These are phyloP conservation scores for Yamadazyma endophytica DNA, from an alignment of 805 yeast genomes.

Conservation along the genomic window DNA sequence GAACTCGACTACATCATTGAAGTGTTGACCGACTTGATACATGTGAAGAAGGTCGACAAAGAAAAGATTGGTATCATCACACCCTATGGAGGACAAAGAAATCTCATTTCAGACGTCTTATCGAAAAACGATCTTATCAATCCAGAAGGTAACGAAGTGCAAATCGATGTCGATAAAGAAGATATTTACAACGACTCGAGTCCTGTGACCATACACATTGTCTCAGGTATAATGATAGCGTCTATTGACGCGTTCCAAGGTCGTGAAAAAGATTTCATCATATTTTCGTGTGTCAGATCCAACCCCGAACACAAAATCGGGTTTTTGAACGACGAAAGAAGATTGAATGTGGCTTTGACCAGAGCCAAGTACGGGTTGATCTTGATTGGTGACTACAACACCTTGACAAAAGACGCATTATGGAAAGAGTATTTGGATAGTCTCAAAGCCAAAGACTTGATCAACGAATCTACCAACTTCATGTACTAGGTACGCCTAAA, in stretches of 20 bases:
- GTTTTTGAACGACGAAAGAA: constrained; percentile 77
- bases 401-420: constrained; percentile 46
- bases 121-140: constrained; percentile 52
- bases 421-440: constrained; percentile 50
- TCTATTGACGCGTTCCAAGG: constrained; percentile 69
- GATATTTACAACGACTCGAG: constrained; percentile 46
- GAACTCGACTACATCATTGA: constrained; percentile 50
- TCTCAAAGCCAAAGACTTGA: constrained; percentile 25
- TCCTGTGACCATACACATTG: constrained; percentile 47
- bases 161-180: constrained; percentile 57
- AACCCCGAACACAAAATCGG: constrained; percentile 74
- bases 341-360: constrained; percentile 85
- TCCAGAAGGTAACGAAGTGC: constrained; percentile 46
- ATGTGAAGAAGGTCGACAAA: constrained; percentile 48
- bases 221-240: constrained; percentile 41
- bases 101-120: constrained; percentile 48
- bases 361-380: constrained; percentile 82
- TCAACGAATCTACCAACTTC: too few relatives aligned
- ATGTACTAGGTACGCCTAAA: too few relatives aligned
- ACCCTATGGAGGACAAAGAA: constrained; percentile 75
- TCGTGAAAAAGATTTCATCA: constrained; percentile 50
- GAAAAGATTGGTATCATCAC: constrained; percentile 63
- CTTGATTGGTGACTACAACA: constrained; percentile 30
- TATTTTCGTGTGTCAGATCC: constrained; percentile 56
- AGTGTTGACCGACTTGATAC: constrained; percentile 45